Percentiles rank a stretch among this genome's conserved stretches.
These are phyloP conservation scores for Thyridium curvatum DNA, from an alignment of 2,329 filamentous ascomycete genomes.

Conservation along the genomic window DNA sequence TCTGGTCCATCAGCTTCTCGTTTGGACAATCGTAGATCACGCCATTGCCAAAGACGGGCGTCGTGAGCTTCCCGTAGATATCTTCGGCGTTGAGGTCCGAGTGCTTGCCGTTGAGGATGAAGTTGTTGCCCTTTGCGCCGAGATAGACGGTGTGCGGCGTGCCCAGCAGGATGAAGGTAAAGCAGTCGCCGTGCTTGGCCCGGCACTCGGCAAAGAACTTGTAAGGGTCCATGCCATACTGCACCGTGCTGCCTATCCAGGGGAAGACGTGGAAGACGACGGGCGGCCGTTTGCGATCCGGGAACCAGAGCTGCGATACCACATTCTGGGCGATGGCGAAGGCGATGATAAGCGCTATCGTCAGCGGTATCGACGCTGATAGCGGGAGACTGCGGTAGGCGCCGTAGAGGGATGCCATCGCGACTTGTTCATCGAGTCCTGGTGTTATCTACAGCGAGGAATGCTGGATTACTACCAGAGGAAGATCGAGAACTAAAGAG, in stretches of 20 bases:
- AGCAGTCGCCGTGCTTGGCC: conserved; percentile 73
- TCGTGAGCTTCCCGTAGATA: conserved; percentile 73
- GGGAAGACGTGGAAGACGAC: conserved; percentile 60
- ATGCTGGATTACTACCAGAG: no score
- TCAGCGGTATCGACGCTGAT: neutral
- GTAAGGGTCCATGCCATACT: conserved; percentile 29
- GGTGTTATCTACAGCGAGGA: no score
- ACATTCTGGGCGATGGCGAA: conserved; percentile 8
- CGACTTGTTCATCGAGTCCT: no score
- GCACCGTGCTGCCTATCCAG: conserved; percentile 2
- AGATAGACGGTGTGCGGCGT: conserved; percentile 85
- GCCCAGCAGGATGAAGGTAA: conserved; percentile 82
- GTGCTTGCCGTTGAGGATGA: conserved; percentile 85
- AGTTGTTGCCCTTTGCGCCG: conserved; percentile 79
- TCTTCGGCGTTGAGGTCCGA: conserved; percentile 89
- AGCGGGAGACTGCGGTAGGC: conserved; percentile 5
- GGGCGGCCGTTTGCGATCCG: conserved; percentile 34
- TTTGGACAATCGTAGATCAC: conserved; percentile 91
- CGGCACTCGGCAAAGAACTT: conserved; percentile 41
- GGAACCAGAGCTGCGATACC: conserved; percentile 12
- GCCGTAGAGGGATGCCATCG: no score
- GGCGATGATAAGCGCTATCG: conserved; percentile 1
- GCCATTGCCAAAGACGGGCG: conserved; percentile 71
- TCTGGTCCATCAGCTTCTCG: conserved; percentile 91
- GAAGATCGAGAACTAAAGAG: no score